A percentile compares a stretch with the other conserved stretches of the same genome.
Conservation (phyloP, 805 yeast species). For the Sugiyamaella americana region DNA sequence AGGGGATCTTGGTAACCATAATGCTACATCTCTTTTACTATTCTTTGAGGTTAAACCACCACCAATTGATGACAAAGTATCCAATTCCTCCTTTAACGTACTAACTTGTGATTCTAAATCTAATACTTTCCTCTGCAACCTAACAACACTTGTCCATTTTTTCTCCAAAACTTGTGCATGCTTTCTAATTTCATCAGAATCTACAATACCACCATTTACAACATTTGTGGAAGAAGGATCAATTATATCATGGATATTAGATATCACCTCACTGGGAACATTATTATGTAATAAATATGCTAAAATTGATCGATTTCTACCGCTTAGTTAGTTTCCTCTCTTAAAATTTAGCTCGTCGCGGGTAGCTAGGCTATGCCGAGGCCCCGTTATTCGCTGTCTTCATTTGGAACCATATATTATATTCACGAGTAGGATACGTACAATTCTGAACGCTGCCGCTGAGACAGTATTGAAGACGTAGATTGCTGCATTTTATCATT, state of each 20-base stretch:
- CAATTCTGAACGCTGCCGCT: no score
- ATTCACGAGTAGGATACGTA: no score
- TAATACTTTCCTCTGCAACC: constrained; percentile 65
- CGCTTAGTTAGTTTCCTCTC: constrained; percentile 1
- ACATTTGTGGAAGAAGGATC: constrained; percentile 6
- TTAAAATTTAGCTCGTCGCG: no score
- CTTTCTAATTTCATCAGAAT: constrained; percentile 14
- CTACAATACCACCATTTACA: constrained; percentile 18
- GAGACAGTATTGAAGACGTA: no score
- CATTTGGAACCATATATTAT: no score
- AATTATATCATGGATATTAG: background rate
- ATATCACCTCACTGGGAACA: constrained; percentile 5
- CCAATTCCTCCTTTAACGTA: constrained; percentile 38
- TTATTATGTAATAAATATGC: constrained; percentile 14
- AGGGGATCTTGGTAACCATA: constrained; percentile 58
- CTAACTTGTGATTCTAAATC: constrained; percentile 59
- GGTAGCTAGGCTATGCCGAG: no score
- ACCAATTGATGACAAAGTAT: constrained; percentile 28
- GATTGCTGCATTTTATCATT: no score
- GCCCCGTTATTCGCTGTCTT: no score
- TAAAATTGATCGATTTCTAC: constrained; percentile 15
- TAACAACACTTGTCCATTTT: constrained; percentile 81
- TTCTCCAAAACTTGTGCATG: constrained; percentile 45
- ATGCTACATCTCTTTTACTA: constrained; percentile 27
- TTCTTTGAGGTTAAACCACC: constrained; percentile 14